These are phyloP conservation scores for Thuidium tamariscinum DNA, from an alignment of 225 moss, liverwort and hornwort genomes.

Conservation along the genomic window DNA sequence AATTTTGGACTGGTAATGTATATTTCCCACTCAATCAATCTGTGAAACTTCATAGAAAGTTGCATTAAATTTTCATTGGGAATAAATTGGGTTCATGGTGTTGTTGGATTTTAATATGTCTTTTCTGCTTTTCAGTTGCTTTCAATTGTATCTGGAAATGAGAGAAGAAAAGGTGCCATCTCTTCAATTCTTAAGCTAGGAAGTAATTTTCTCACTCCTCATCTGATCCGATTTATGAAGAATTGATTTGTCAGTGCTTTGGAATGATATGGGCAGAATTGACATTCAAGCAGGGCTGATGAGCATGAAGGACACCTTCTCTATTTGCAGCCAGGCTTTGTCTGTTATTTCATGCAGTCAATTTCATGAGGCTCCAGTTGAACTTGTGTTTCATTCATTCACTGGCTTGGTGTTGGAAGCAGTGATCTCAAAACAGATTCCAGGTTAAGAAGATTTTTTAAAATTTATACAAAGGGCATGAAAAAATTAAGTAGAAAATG, in stretches of 20 bases:
- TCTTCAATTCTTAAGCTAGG: not conserved
- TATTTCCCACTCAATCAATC: not conserved
- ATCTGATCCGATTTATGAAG: not conserved
- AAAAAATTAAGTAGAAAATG: too few species aligned
- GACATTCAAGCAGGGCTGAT: not conserved
- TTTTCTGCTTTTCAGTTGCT: not conserved
- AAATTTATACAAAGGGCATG: too few species aligned
- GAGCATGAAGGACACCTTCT: not conserved
- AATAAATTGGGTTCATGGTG: not conserved
- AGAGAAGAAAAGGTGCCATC: not conserved
- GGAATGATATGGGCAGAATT: not conserved
- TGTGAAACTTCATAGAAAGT: not conserved
- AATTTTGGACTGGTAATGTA: not conserved
- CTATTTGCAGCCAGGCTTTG: not conserved
- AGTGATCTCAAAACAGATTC: too few species aligned
- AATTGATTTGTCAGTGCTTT: not conserved
- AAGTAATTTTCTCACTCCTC: not conserved
- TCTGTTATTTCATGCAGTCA: not conserved
- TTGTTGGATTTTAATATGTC: fast-evolving
- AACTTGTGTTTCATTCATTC: not conserved
- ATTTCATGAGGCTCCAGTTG: not conserved
- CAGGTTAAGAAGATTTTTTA: too few species aligned
- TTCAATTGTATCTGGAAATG: not conserved
- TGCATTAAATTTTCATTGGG: not conserved
- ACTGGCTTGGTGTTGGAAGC: not conserved